Evolutionary conservation across 805 yeast genomes (phyloP).

Genomic region (Lachancea quebecensis): DNA sequence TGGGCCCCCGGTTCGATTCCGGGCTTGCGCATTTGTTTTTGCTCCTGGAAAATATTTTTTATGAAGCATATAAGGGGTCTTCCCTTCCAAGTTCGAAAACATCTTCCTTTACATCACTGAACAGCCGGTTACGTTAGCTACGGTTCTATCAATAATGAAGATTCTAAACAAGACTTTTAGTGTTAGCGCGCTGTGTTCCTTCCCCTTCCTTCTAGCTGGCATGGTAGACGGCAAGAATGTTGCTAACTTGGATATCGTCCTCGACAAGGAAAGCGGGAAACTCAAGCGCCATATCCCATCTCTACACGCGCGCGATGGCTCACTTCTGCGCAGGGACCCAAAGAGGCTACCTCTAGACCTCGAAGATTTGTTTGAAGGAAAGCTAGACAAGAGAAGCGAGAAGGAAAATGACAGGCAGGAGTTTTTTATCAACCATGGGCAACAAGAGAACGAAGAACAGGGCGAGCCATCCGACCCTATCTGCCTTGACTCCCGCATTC

Average conservation of each 20-base stretch:
- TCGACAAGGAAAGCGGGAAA: conserved; percentile 6
- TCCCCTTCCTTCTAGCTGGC: background rate
- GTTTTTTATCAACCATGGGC: background rate
- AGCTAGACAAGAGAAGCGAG: conserved; percentile 3
- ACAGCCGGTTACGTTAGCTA: too few species aligned
- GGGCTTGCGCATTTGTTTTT: conserved; percentile 23
- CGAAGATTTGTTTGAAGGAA: conserved; percentile 6
- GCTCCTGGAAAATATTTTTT: background rate
- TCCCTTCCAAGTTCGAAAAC: too few species aligned
- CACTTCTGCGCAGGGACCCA: conserved; percentile 3
- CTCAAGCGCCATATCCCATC: conserved; percentile 5
- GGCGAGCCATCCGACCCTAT: conserved; percentile 4
- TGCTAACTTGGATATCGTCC: conserved; percentile 1
- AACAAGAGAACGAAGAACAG: background rate
- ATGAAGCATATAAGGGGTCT: background rate
- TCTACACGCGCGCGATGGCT: background rate
- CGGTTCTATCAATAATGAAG: background rate
- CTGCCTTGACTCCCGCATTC: conserved; percentile 26
- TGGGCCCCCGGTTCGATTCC: conserved; percentile 32
- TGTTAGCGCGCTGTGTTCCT: background rate
- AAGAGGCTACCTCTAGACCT: conserved; percentile 9
- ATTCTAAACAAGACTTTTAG: background rate
- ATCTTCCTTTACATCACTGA: too few species aligned
- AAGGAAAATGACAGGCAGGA: background rate
- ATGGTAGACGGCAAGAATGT: conserved; percentile 4